Evolutionary conservation across 1,284 basidiomycete species (phyloP).

Genomic region (Apiotrichum gamsii): DNA sequence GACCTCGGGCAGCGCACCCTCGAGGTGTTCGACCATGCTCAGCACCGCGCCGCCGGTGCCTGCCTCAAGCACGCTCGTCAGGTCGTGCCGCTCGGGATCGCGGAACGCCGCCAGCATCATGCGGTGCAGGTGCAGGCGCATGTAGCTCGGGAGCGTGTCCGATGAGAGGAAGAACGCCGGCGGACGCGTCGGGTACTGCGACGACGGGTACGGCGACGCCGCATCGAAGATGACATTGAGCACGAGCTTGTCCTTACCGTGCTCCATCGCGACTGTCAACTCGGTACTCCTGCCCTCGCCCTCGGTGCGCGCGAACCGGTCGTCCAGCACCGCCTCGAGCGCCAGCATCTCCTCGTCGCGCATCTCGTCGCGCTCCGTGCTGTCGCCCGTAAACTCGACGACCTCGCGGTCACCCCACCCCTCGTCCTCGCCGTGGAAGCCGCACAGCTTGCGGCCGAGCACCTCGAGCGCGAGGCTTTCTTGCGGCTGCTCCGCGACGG

Average conservation of each 20-base stretch:
- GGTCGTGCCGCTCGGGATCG: conserved; percentile 49
- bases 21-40: conserved; percentile 66
- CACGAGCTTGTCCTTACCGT: conserved; percentile 49
- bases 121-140: conserved; percentile 75
- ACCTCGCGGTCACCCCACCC: conserved; percentile 46
- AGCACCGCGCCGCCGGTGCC: conserved; percentile 68
- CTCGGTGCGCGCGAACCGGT: conserved; percentile 40
- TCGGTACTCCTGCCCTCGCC: conserved; percentile 42
- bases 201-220: conserved; percentile 55
- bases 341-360: conserved; percentile 68
- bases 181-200: conserved; percentile 50
- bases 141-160: conserved; percentile 65
- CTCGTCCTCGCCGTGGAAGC: conserved; percentile 46
- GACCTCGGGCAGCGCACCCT: conserved; percentile 60
- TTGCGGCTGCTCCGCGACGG: conserved; percentile 40
- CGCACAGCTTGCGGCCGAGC: conserved; percentile 44
- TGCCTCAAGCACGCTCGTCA: conserved; percentile 55
- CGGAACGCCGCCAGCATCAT: conserved; percentile 56
- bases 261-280: conserved; percentile 56
- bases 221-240: conserved; percentile 62
- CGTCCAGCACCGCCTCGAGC: conserved; percentile 53
- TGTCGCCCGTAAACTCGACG: conserved; percentile 49
- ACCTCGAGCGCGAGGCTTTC: conserved; percentile 45
- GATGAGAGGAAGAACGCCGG: conserved; percentile 75
- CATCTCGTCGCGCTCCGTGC: conserved; percentile 51